These are phyloP conservation scores for Coniochaeta pulveracea DNA, from an alignment of 2,329 filamentous ascomycete species.

Conservation along the genomic window DNA sequence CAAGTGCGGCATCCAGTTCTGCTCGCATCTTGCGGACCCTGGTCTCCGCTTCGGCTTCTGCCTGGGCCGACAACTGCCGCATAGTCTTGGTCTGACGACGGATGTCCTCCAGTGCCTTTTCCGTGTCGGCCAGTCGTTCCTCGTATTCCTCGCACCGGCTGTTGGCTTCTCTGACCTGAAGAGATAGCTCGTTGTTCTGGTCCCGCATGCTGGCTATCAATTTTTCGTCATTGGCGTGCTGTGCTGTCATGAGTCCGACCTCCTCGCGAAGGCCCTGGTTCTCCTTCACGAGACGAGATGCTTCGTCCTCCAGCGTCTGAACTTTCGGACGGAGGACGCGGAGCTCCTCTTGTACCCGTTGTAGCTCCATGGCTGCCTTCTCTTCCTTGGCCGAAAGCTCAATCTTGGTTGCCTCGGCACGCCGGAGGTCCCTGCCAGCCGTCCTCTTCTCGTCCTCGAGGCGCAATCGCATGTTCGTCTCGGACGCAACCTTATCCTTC, in stretches of 20 bases:
- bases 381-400: constrained; percentile 66
- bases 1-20: constrained; percentile 79
- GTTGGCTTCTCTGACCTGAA: constrained; percentile 83
- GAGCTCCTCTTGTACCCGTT: constrained; percentile 62
- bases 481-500: constrained; percentile 66
- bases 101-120: constrained; percentile 75
- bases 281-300: constrained; percentile 57
- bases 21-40: constrained; percentile 83
- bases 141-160: constrained; percentile 76
- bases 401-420: constrained; percentile 66
- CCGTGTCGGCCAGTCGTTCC: constrained; percentile 83
- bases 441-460: constrained; percentile 71
- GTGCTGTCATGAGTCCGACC: constrained; percentile 69
- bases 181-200: constrained; percentile 75
- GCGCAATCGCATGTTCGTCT: constrained; percentile 58
- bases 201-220: constrained; percentile 88
- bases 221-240: constrained; percentile 76
- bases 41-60: constrained; percentile 69
- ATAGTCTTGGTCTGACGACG: constrained; percentile 92
- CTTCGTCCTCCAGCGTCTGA: constrained; percentile 62
- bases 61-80: constrained; percentile 76
- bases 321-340: constrained; percentile 50
- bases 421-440: constrained; percentile 65
- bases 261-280: constrained; percentile 63
- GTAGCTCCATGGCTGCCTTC: constrained; percentile 58